These are phyloP conservation scores for Tillandsia fasciculata DNA, from an alignment of 176 grass and related monocot species.

Conservation along the genomic window DNA sequence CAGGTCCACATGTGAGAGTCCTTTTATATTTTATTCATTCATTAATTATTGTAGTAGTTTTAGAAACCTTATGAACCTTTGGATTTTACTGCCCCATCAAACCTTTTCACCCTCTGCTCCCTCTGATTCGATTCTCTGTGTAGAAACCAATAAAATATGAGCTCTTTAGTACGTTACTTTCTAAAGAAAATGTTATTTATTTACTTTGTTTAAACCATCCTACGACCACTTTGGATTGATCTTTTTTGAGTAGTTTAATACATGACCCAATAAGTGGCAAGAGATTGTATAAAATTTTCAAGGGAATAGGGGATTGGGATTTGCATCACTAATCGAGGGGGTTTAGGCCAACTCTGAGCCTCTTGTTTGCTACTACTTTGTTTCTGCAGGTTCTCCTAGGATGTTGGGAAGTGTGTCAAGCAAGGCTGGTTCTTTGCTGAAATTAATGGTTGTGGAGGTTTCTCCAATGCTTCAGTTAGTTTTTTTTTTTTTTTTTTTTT, in stretches of 20 bases:
- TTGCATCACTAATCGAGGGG: not conserved
- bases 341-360: no score
- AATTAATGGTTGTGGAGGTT: slow-evolving; percentile 5
- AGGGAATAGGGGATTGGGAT: not conserved
- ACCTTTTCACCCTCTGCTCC: not conserved
- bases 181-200: not conserved
- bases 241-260: not conserved
- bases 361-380: not conserved
- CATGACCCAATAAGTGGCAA: not conserved
- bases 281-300: not conserved
- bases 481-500: not conserved
- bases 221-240: not conserved
- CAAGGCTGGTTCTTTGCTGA: slow-evolving; percentile 1
- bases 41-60: not conserved
- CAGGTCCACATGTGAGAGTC: not conserved
- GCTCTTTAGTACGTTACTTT: not conserved
- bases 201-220: not conserved
- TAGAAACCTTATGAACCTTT: not conserved
- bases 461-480: not conserved
- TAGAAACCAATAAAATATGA: not conserved
- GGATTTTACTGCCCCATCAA: not conserved
- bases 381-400: not conserved
- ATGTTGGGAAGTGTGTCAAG: not conserved
- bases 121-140: slow-evolving; percentile 3
- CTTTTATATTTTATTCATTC: not conserved